Base-by-base conservation (phyloP, 2,329 filamentous ascomycete species). In the Microsporum ferrugineum region DNA sequence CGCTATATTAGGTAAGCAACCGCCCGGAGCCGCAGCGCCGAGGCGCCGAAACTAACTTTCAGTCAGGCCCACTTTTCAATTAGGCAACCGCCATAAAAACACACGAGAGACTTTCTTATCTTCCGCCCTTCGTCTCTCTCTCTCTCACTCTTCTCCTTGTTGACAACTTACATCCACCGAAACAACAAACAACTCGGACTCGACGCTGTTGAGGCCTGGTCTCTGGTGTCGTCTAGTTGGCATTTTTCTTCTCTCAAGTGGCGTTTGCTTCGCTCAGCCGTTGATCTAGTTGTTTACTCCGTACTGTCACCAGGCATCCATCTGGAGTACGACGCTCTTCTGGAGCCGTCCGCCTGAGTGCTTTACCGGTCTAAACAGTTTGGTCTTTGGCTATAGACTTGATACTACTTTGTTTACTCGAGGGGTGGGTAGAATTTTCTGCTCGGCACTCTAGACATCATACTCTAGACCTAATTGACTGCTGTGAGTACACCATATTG, bases 81-180 rank as follows among this genome's bases (percentile, higher is more conserved):
- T 23, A 57, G 55, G 55, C 55, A 57, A 57, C 55, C 55, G 38
- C 38, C 55, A 57, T 29, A 33, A 57, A n/a, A 43, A 43, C 39
- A 29, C 55, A 23, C 34, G 55, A 31, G 38, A 17, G 33, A 36
- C 33, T 33, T 33, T 57, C 34, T 56, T 38, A 34, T 38, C 29
- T 56, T 56, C 51, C 34, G 5, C 29, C 29, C 29, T 56, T 29
- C 34, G n/a, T 39, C 55, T n/a, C 34, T 27, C 33, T 57, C 53
- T 53, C 49, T 31, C 49, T 53, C 31, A 5, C 14, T 27, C 23
- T 33, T 57, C 55, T 23, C 33, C 55, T 27, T 17, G 12, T 33
- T 27, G 5, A 33, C 49, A 8, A 36, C 31, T 36, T 14, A 57
- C 34, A 14, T 10, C 8, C 23, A 23, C 14, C 39, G 14, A 41